Conservation (phyloP, 2,329 filamentous ascomycete genomes). For the Thermochaetoides dissita region DNA sequence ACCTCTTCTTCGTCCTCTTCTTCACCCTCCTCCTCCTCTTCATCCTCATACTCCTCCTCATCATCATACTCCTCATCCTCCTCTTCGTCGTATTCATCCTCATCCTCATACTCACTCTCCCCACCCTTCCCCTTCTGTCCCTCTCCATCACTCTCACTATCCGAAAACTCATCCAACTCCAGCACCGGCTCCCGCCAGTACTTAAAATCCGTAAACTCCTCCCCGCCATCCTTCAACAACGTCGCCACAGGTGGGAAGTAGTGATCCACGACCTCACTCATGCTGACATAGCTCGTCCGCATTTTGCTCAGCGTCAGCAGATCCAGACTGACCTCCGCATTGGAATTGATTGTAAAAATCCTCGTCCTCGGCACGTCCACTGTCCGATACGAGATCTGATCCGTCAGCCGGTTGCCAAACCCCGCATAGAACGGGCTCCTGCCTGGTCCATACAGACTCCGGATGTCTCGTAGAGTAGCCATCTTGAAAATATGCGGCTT, state of each 20-base stretch:
- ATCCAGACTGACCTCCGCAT: slow-evolving; percentile 87
- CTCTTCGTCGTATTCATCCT: slow-evolving; percentile 21
- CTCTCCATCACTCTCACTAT: slow-evolving; percentile 54
- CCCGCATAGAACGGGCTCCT: slow-evolving; percentile 87
- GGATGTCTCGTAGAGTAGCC: slow-evolving; percentile 90
- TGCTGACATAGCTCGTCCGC: slow-evolving; percentile 92
- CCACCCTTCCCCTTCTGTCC: slow-evolving; percentile 23
- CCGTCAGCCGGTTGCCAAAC: slow-evolving; percentile 90
- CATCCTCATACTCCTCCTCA: slow-evolving; percentile 28
- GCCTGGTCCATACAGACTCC: slow-evolving; percentile 66
- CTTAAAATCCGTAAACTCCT: slow-evolving; percentile 92
- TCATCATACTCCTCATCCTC: slow-evolving; percentile 16
- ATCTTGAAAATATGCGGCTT: slow-evolving; percentile 99
- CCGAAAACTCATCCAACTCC: slow-evolving; percentile 78
- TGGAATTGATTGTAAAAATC: slow-evolving; percentile 95
- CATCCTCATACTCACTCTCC: slow-evolving; percentile 26
- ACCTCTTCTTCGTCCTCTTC: slow-evolving; percentile 29
- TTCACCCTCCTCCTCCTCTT: slow-evolving; percentile 14
- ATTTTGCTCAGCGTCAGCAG: slow-evolving; percentile 83
- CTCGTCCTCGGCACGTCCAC: slow-evolving; percentile 89
- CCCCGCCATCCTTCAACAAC: slow-evolving; percentile 75
- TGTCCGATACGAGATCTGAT: slow-evolving; percentile 87
- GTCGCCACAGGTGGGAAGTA: slow-evolving; percentile 90
- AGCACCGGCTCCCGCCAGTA: slow-evolving; percentile 84
- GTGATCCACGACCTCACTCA: slow-evolving; percentile 94